phyloP scores from a whole-genome alignment of 352 stramenopile species.

The Pseudoperonospora humuli region DNA sequence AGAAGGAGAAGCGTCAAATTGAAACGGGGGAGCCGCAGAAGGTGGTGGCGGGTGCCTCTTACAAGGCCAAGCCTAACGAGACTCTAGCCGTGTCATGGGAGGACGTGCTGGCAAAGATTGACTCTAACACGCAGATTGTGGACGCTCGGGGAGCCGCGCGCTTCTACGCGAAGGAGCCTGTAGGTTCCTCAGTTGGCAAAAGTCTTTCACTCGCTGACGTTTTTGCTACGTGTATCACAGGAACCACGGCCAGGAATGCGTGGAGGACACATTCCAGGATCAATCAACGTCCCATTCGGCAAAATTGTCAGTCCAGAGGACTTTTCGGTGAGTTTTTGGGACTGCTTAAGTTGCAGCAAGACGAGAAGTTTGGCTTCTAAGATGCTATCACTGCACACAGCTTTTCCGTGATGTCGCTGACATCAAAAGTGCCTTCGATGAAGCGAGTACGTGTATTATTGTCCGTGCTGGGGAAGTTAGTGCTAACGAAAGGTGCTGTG shows the following conservation, averaged over 20 bases:
- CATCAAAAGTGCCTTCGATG: slow-evolving; percentile 74
- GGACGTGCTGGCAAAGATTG: slow-evolving; percentile 50
- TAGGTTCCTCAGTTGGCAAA: slow-evolving; percentile 10
- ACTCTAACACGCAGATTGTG: slow-evolving; percentile 74
- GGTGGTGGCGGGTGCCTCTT: slow-evolving; percentile 20
- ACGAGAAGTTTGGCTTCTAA: neutral
- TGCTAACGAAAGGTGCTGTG: slow-evolving; percentile 1
- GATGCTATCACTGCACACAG: slow-evolving; percentile 20
- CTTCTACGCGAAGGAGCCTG: slow-evolving; percentile 83
- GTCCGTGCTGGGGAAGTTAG: neutral
- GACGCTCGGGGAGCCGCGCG: slow-evolving; percentile 85
- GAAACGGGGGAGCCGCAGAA: slow-evolving; percentile 27
- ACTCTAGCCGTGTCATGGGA: slow-evolving; percentile 48
- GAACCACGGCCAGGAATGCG: slow-evolving; percentile 89
- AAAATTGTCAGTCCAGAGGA: slow-evolving; percentile 83
- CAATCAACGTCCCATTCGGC: slow-evolving; percentile 87
- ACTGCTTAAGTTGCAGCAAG: slow-evolving; percentile 1
- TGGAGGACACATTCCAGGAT: slow-evolving; percentile 87
- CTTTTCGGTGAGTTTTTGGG: slow-evolving; percentile 44
- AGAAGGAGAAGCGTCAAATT: slow-evolving; percentile 40
- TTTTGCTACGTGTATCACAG: slow-evolving; percentile 24
- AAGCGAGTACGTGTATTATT: slow-evolving; percentile 34
- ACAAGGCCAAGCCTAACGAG: slow-evolving; percentile 44
- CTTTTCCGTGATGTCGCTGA: slow-evolving; percentile 67
- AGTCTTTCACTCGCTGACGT: neutral